Conservation (phyloP, 2,329 filamentous ascomycete genomes). For the Venturia effusa region DNA sequence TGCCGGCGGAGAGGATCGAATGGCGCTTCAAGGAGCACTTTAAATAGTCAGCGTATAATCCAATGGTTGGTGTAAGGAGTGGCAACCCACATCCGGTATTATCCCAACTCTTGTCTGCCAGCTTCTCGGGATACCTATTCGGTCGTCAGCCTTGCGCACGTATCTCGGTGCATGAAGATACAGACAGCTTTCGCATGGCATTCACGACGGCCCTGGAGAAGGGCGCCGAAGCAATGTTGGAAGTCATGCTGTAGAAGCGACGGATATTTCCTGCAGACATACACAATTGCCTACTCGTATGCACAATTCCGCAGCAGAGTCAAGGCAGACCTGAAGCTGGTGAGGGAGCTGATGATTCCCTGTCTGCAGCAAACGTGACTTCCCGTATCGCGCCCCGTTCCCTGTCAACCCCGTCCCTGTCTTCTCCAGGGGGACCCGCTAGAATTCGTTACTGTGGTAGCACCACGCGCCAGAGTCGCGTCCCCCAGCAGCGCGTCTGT, state of each 20-base stretch:
- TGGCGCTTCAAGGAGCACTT: slow-evolving; percentile 60
- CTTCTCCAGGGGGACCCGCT: no score
- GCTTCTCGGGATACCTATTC: slow-evolving; percentile 69
- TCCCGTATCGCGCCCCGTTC: not conserved
- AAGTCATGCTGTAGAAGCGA: slow-evolving; percentile 29
- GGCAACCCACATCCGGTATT: slow-evolving; percentile 65
- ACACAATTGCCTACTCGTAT: not conserved
- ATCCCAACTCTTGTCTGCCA: slow-evolving; percentile 87
- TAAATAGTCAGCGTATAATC: not conserved
- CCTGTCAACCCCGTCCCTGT: no score
- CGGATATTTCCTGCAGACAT: slow-evolving; percentile 13
- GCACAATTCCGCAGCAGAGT: not conserved
- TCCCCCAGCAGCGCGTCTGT: not conserved
- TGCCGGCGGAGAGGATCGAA: slow-evolving; percentile 45
- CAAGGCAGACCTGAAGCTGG: not conserved
- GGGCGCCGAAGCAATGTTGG: slow-evolving; percentile 36
- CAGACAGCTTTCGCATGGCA: slow-evolving; percentile 71
- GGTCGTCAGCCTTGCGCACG: slow-evolving; percentile 5
- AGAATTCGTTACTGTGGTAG: not conserved
- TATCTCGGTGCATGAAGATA: slow-evolving; percentile 14
- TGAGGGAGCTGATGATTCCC: no score
- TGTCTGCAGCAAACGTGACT: not conserved
- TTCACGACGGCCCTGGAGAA: slow-evolving; percentile 60
- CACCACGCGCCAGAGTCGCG: not conserved
- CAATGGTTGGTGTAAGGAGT: not conserved